These are phyloP conservation scores for Aspergillus wentii DNA, from an alignment of 495 filamentous ascomycete genomes.

Conservation along the genomic window DNA sequence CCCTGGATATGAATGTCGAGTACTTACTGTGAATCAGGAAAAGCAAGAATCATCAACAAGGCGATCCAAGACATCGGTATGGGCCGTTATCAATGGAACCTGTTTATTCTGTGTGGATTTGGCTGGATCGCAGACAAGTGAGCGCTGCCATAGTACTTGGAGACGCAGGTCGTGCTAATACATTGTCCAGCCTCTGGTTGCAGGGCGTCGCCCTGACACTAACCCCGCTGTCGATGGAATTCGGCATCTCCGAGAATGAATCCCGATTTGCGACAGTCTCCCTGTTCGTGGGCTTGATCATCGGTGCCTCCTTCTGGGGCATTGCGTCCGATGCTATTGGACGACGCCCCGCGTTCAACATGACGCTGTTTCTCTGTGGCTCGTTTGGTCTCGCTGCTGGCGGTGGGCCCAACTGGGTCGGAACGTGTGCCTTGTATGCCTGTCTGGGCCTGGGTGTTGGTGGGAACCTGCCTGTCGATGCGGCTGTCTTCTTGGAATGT, in stretches of 20 bases:
- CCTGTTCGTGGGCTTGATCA: slow-evolving; percentile 33
- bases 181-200: slow-evolving; percentile 12
- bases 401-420: slow-evolving; percentile 34
- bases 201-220: slow-evolving; percentile 37
- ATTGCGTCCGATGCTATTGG: slow-evolving; percentile 39
- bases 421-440: slow-evolving; percentile 2
- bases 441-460: slow-evolving; percentile 40
- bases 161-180: background rate
- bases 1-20: background rate
- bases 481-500: slow-evolving; percentile 54
- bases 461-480: slow-evolving; percentile 67
- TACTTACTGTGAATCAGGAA: background rate
- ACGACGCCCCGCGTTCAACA: slow-evolving; percentile 42
- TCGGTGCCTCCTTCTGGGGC: slow-evolving; percentile 44
- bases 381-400: slow-evolving; percentile 37
- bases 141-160: slow-evolving; percentile 1
- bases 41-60: background rate
- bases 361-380: slow-evolving; percentile 39
- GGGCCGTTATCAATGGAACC: slow-evolving; percentile 68
- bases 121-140: slow-evolving; percentile 50
- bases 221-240: slow-evolving; percentile 28
- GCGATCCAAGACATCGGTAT: slow-evolving; percentile 66
- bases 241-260: slow-evolving; percentile 25
- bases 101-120: slow-evolving; percentile 64
- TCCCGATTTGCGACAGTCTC: slow-evolving; percentile 38